These are phyloP conservation scores for Phytophthora pisi DNA, from an alignment of 352 stramenopile genomes.

Conservation along the genomic window DNA sequence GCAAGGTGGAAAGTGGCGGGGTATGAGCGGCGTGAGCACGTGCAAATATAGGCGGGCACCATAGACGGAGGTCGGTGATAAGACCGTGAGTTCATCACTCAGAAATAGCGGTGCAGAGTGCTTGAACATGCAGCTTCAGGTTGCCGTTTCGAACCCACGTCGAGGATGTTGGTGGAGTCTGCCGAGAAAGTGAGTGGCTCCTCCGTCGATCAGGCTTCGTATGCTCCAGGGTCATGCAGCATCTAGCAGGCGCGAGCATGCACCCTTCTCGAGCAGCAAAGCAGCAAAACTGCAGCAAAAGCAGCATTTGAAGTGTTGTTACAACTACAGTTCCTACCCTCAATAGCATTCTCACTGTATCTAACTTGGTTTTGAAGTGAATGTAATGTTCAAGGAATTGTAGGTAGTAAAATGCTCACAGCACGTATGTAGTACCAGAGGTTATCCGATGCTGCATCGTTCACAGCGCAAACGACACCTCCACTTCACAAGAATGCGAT, in stretches of 20 bases:
- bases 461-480: background rate
- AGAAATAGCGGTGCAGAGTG: conserved; percentile 15
- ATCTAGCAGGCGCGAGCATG: background rate
- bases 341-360: too few species aligned
- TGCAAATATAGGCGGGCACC: conserved; percentile 9
- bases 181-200: too few species aligned
- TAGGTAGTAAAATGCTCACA: background rate
- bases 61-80: conserved; percentile 16
- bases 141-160: background rate
- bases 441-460: background rate
- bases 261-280: background rate
- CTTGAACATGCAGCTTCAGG: background rate
- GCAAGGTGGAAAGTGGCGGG: conserved; percentile 15
- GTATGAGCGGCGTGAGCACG: background rate
- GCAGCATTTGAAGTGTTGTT: too few species aligned
- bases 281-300: background rate
- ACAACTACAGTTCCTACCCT: too few species aligned
- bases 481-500: conserved; percentile 6
- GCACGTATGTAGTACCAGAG: background rate
- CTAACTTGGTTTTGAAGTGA: too few species aligned
- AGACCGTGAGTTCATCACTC: conserved; percentile 16
- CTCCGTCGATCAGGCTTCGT: too few species aligned
- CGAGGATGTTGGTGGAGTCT: background rate
- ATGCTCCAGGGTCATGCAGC: too few species aligned
- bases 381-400: too few species aligned